Evolutionary conservation across 305 asterid species (phyloP).

Genomic region (Rubia occidens): DNA sequence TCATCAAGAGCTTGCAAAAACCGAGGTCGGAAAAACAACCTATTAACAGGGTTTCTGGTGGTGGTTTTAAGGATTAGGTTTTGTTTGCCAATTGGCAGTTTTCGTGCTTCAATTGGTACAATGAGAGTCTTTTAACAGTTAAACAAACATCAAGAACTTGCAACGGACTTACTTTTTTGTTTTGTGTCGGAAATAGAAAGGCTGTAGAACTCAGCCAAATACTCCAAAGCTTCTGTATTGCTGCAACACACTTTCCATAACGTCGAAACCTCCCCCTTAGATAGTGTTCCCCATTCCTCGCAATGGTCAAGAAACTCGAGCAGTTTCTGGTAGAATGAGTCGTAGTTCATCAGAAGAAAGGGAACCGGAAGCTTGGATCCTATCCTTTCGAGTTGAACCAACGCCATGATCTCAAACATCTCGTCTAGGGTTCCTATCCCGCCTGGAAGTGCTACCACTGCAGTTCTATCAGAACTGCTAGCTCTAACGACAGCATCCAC

Average conservation of each 20-base stretch:
- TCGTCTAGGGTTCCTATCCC: constrained; percentile 91
- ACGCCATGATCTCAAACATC: constrained; percentile 71
- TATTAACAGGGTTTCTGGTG: no score
- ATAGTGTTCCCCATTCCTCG: constrained; percentile 69
- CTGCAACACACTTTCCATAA: constrained; percentile 69
- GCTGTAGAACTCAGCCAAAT: constrained; percentile 54
- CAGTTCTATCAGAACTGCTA: constrained; percentile 48
- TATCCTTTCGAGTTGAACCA: constrained; percentile 68
- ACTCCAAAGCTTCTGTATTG: constrained; percentile 65
- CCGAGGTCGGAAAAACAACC: no score
- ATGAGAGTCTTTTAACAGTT: neutral
- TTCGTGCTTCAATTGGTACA: neutral
- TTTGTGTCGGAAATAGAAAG: constrained; percentile 15
- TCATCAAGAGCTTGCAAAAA: neutral
- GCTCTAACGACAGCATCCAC: constrained; percentile 84
- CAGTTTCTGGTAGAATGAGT: constrained; percentile 61
- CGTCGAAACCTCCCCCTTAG: constrained; percentile 59
- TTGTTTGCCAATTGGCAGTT: neutral
- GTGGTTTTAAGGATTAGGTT: no score
- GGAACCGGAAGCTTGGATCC: constrained; percentile 74
- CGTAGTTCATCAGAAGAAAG: constrained; percentile 75
- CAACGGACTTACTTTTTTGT: neutral
- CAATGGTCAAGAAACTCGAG: constrained; percentile 59
- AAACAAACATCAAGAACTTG: constrained; percentile 6
- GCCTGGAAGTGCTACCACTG: constrained; percentile 76